phyloP scores from a whole-genome alignment of 2,329 filamentous ascomycete species.

The Didymella arachidicola region DNA sequence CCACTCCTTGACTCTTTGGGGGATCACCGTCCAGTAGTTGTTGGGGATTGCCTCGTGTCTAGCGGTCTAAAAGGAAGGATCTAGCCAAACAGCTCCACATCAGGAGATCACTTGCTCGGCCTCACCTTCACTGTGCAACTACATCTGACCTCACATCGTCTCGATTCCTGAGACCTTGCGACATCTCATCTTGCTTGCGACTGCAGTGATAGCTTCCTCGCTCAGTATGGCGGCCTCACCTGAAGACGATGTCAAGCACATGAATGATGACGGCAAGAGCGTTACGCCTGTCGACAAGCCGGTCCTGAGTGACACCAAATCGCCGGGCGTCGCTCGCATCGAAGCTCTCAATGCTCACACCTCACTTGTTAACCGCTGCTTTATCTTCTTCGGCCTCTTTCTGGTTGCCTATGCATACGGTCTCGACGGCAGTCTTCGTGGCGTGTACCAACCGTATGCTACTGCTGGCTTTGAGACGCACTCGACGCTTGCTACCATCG shows the following conservation, averaged over 20 bases:
- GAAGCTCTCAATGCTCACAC: conserved; percentile 64
- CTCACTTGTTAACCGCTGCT: conserved; percentile 60
- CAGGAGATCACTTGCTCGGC: conserved; percentile 2
- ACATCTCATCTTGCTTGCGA: neutral
- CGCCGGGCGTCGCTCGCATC: conserved; percentile 65
- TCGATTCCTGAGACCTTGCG: neutral
- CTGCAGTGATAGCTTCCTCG: neutral
- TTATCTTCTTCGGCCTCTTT: conserved; percentile 68
- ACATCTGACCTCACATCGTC: neutral
- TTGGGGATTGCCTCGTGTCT: conserved; percentile 9
- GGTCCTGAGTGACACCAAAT: conserved; percentile 39
- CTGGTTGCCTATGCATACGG: conserved; percentile 70
- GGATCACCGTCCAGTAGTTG: conserved; percentile 10
- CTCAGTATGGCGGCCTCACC: conserved; percentile 1
- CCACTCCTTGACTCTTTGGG: conserved; percentile 12
- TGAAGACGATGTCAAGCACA: conserved; percentile 8
- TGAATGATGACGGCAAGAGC: conserved; percentile 8
- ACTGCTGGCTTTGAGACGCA: conserved; percentile 62
- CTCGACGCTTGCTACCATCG: conserved; percentile 66
- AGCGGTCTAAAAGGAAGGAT: neutral
- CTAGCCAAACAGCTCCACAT: conserved; percentile 4
- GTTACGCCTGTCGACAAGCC: conserved; percentile 9
- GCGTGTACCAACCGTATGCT: conserved; percentile 58
- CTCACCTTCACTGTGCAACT: conserved; percentile 6
- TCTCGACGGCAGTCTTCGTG: conserved; percentile 61